Base-by-base conservation (phyloP, 1,284 basidiomycete genomes). In the Wolfiporia cocos region DNA sequence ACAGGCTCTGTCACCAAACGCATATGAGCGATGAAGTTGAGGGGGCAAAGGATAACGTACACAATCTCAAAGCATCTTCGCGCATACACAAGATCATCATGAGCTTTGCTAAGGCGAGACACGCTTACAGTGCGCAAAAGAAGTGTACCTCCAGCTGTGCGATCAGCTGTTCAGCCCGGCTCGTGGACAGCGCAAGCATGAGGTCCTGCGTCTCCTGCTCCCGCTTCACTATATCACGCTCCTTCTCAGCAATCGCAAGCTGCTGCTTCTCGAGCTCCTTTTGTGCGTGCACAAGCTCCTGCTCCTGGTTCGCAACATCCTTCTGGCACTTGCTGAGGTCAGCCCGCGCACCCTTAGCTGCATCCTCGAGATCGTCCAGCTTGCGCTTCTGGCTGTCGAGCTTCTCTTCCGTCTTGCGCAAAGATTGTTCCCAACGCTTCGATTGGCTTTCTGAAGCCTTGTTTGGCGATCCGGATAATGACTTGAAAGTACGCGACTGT, bases 91-190 rank as follows among this genome's bases (percentile, higher is more conserved):
- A 23, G n/a, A 3, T 22, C 19, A 30, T 11, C 24, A 19, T 19
- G 23, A 32, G 26, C 34, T 42, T 39, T 35, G 42, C 39, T 43
- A 20, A 44, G 33, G 44, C 21, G 19, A 43, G 26, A 12, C 11
- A 48, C 14, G 26, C 73, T 52, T 55, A 78, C 75, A 76, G 49
- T 28, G 73, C 59, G 57, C 74, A 80, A 4, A 53, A 58, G 35
- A 76, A 81, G 55, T 75, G 69, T 33, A 79, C 77, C 49, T 82
- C 78, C 1, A 83, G 62, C 42, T 75, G 68, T 10, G 61, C 62
- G 47, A 81, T 52, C 22, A 61, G 62, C 31, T 62, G 57, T 34
- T 41, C 28, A 3, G 32, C 34, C 9, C 28, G 23, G 5, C 19
- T n/a, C 12, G 14, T 22, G 10, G 30, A 34, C 9, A 39, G 28